phyloP scores from a whole-genome alignment of 2,329 filamentous ascomycete species.

The Neonectria magnoliae region DNA sequence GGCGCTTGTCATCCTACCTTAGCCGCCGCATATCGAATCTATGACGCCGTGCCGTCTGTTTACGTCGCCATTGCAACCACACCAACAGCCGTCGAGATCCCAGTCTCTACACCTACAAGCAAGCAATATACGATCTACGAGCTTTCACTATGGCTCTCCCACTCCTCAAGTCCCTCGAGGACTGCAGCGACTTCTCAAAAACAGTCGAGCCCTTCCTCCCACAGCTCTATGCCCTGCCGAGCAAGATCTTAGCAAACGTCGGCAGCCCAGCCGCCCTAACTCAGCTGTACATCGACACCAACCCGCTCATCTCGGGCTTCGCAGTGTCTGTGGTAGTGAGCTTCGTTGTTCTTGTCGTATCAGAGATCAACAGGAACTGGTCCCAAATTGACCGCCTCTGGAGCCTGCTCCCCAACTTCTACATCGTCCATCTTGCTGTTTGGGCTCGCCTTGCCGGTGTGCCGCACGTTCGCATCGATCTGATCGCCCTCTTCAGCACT shows the following conservation, averaged over 20 bases:
- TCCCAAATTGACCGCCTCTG: conserved; percentile 96
- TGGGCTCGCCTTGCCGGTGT: conserved; percentile 83
- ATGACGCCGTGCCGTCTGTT: conserved; percentile 13
- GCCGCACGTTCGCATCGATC: conserved; percentile 75
- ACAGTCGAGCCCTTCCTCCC: conserved; percentile 80
- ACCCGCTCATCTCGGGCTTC: conserved; percentile 82
- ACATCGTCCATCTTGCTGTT: conserved; percentile 83
- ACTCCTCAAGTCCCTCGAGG: conserved; percentile 72
- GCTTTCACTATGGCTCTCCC: conserved; percentile 72
- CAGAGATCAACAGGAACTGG: conserved; percentile 91
- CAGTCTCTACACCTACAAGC: conserved; percentile 2
- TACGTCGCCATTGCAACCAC: neutral
- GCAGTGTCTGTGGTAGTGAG: conserved; percentile 77
- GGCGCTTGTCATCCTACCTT: conserved; percentile 9
- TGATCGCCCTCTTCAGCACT: conserved; percentile 73
- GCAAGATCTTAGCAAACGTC: conserved; percentile 68
- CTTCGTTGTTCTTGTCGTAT: conserved; percentile 75
- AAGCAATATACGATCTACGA: conserved; percentile 27
- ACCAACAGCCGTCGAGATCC: neutral
- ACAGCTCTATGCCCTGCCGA: conserved; percentile 76
- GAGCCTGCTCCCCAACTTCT: conserved; percentile 89
- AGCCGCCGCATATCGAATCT: neutral
- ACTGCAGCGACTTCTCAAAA: conserved; percentile 79
- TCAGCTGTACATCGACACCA: conserved; percentile 82
- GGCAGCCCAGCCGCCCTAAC: conserved; percentile 70